Evolutionary conservation across 106 monocot species (phyloP).

Genomic region (Gastrodia elata): DNA sequence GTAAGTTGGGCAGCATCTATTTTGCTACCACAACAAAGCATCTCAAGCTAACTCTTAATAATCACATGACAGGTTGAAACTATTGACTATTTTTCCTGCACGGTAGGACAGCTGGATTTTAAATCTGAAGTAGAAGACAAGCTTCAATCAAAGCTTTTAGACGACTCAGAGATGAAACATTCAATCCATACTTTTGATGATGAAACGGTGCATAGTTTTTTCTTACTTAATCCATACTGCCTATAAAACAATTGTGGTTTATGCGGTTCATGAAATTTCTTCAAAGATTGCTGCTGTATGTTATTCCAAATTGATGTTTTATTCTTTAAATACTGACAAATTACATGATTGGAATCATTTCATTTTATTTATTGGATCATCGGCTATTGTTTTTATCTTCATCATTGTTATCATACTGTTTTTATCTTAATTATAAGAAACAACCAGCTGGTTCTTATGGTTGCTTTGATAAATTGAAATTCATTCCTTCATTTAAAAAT

Average conservation of each 20-base stretch:
- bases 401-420: not conserved
- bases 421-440: not conserved
- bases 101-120: slow-evolving; percentile 5
- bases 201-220: slow-evolving; percentile 33
- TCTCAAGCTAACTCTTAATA: not conserved
- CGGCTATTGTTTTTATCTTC: not conserved
- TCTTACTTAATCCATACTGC: not conserved
- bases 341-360: not conserved
- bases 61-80: slow-evolving; percentile 29
- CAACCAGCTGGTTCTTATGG: no score
- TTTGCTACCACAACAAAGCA: not conserved
- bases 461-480: no score
- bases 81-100: slow-evolving; percentile 22
- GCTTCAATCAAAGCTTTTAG: slow-evolving; percentile 11
- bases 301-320: not conserved
- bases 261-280: not conserved
- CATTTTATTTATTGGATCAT: not conserved
- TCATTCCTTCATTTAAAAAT: no score
- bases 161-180: slow-evolving; percentile 10
- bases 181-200: slow-evolving; percentile 24
- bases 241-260: not conserved
- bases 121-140: slow-evolving; percentile 9
- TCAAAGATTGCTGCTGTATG: not conserved
- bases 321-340: not conserved
- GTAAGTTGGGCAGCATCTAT: slow-evolving; percentile 20